Percentiles rank a stretch among this genome's conserved stretches.
These are phyloP conservation scores for Aspergillus leporis DNA, from an alignment of 495 filamentous ascomycete species.

Conservation along the genomic window DNA sequence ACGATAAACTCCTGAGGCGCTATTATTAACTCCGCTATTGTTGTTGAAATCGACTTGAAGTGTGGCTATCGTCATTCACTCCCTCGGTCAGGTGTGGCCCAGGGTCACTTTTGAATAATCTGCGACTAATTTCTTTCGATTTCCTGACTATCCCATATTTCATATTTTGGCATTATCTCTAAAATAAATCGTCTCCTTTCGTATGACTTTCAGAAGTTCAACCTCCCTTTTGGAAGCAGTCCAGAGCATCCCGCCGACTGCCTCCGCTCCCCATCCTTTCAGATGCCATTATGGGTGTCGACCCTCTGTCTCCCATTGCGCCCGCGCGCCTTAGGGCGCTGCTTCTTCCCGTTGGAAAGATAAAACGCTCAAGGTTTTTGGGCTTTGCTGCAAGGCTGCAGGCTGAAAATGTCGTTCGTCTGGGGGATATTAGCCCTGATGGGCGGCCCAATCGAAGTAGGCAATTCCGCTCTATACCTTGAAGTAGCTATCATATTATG, in stretches of 20 bases:
- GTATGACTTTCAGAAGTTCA: slow-evolving; percentile 28
- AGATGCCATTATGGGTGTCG: slow-evolving; percentile 72
- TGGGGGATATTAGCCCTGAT: slow-evolving; percentile 91
- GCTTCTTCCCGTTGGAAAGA: slow-evolving; percentile 80
- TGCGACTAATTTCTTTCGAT: not conserved
- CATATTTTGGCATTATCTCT: not conserved
- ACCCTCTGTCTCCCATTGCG: slow-evolving; percentile 82
- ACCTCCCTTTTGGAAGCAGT: slow-evolving; percentile 36
- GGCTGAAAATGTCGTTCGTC: slow-evolving; percentile 76
- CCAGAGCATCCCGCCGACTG: slow-evolving; percentile 34
- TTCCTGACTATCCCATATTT: not conserved
- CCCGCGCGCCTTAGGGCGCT: slow-evolving; percentile 85
- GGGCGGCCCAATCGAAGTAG: slow-evolving; percentile 83
- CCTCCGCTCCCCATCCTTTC: slow-evolving; percentile 27
- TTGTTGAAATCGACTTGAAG: not conserved
- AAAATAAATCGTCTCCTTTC: slow-evolving; percentile 11
- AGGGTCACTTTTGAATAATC: slow-evolving; percentile 3
- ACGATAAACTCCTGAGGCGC: not conserved
- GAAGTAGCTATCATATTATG: not conserved
- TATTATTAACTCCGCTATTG: slow-evolving; percentile 7
- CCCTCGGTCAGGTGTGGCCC: slow-evolving; percentile 7
- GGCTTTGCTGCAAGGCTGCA: slow-evolving; percentile 76
- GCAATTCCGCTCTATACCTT: slow-evolving; percentile 22
- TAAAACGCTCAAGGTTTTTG: slow-evolving; percentile 78
- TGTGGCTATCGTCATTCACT: not conserved